These are phyloP conservation scores for Tagetes erecta DNA, from an alignment of 129 eudicot genomes.

Conservation along the genomic window DNA sequence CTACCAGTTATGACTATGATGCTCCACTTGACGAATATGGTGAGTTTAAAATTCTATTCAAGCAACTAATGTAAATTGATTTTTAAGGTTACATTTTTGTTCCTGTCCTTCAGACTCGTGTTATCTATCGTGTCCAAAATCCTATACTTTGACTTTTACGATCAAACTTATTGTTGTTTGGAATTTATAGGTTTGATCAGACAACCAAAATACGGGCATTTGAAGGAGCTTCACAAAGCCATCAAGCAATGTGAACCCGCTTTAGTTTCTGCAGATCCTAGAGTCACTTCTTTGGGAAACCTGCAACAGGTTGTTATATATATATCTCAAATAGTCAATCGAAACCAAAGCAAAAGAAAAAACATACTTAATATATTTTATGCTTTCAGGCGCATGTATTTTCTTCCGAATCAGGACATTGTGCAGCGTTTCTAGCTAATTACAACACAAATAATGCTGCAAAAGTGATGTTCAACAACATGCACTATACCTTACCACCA, in stretches of 20 bases:
- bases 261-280: conserved; percentile 49
- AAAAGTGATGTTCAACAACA: conserved; percentile 51
- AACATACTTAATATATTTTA: background rate
- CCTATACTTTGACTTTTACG: background rate
- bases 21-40: conserved; percentile 80
- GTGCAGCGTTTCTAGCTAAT: conserved; percentile 57
- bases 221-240: conserved; percentile 60
- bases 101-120: background rate
- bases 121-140: background rate
- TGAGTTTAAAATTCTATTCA: conserved; percentile 20
- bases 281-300: conserved; percentile 45
- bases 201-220: conserved; percentile 61
- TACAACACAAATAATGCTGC: conserved; percentile 42
- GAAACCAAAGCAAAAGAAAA: background rate
- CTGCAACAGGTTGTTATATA: conserved; percentile 42
- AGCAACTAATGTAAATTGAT: background rate
- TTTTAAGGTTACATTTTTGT: conserved; percentile 2
- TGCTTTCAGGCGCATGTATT: conserved; percentile 48
- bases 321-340: background rate
- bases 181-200: conserved; percentile 50
- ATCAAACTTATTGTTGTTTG: background rate
- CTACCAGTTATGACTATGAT: conserved; percentile 67
- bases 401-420: conserved; percentile 41
- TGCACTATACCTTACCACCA: conserved; percentile 58
- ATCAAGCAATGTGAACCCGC: conserved; percentile 56